Conservation (phyloP, 768 basidiomycete genomes). For the Nidularia sp. region DNA sequence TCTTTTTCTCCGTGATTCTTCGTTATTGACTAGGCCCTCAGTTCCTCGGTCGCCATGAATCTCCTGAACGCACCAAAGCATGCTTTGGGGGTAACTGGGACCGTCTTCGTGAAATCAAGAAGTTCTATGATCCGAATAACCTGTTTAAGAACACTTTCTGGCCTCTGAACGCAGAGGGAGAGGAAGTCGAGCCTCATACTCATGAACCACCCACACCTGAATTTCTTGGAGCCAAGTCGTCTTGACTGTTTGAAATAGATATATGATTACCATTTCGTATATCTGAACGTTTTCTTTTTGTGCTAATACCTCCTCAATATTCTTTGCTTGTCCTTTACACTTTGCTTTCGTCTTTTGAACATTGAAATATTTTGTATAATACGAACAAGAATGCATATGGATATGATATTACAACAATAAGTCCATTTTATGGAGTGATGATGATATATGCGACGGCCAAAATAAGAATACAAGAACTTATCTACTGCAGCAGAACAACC, state of each 20-base stretch:
- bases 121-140: constrained; percentile 70
- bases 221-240: constrained; percentile 9
- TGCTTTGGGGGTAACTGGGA: constrained; percentile 77
- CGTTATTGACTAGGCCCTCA: constrained; percentile 19
- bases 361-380: background rate
- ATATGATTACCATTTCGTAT: background rate
- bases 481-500: background rate
- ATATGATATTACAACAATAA: no score
- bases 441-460: no score
- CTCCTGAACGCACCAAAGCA: constrained; percentile 53
- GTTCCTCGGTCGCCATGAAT: constrained; percentile 76
- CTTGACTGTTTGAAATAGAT: background rate
- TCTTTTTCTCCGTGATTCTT: constrained; percentile 5
- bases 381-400: no score
- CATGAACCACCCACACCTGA: constrained; percentile 61
- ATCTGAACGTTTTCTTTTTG: background rate
- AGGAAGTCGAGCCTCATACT: constrained; percentile 46
- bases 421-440: no score
- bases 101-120: constrained; percentile 68
- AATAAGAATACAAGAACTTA: no score
- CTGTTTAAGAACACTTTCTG: constrained; percentile 79
- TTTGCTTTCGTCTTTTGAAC: background rate
- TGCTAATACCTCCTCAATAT: no score
- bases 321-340: background rate
- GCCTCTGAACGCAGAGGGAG: constrained; percentile 62